Base-by-base conservation (phyloP, 495 filamentous ascomycete genomes). In the Venustampulla echinocandica region DNA sequence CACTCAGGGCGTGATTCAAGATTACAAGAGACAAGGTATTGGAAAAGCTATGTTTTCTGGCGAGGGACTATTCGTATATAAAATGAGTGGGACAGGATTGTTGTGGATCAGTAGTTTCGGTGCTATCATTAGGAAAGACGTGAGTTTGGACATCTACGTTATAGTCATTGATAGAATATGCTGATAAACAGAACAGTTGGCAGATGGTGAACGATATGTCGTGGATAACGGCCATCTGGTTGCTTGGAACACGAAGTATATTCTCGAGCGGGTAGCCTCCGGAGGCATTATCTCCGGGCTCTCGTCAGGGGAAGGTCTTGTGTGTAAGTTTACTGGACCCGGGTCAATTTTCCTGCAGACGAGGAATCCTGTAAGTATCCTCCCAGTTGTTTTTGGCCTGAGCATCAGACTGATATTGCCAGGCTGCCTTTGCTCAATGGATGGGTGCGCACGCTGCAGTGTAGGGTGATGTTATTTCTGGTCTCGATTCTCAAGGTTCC, bases 201-300 rank as follows among this genome's bases (percentile, higher is more conserved):
- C 65, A 23, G 78, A 84, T 5, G 79, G 79, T 2, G 90, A 97
- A 58, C 79, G 79, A 45, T 98, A 95, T 62, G 84, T 88, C 46
- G 80, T 98, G 42, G 90, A 98, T 57, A 98, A 98, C 56, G 90
- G 90, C 9, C 89, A 98, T 52, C 69, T 98, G 4, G 90, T 98
- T 1, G 93, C 92, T 3, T 98, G 92, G 92, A 96, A 96, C 58
- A 90, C 86, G 62, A 85, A 93, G 51, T 98, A 97, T 58, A 69
- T 82, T 10, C 77, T 97, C 36, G 87, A 95, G 64, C 82, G 93
- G 7, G 84, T 89, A 10, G 79, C 92, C 0, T 88, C 82, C 15
- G 92, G 92, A 10, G 93, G 92, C 19, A 78, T 98, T 35, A 81
- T 97, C 4, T 89, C 84, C 19, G 76, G 78, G 19, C 64, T 93